Evolutionary conservation across 306 rosid species (phyloP).

Genomic region (Lagenaria siceraria): DNA sequence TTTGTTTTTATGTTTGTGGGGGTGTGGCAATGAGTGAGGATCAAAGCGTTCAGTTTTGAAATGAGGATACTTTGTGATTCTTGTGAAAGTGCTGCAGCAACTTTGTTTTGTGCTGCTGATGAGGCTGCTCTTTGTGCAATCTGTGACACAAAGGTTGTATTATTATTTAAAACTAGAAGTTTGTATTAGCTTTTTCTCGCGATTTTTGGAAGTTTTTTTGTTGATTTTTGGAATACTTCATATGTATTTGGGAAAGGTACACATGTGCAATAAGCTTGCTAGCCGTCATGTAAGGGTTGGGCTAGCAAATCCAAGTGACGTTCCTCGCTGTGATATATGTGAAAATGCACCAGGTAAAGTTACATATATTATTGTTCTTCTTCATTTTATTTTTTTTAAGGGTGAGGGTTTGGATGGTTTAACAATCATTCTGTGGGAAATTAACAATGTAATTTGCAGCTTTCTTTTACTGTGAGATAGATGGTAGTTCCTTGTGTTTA

Average conservation of each 20-base stretch:
- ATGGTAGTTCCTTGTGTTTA: conserved; percentile 90
- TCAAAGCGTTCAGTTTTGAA: conserved; percentile 14
- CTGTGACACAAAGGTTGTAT: conserved; percentile 67
- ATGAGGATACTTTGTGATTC: conserved; percentile 99
- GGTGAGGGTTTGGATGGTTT: not conserved
- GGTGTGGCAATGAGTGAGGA: conserved; percentile 46
- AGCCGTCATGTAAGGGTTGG: conserved; percentile 95
- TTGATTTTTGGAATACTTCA: not conserved
- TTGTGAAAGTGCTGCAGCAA: conserved; percentile 93
- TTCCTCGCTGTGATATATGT: conserved; percentile 86
- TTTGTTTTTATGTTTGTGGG: conserved; percentile 6
- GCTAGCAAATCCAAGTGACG: conserved; percentile 85
- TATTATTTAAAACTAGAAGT: no score
- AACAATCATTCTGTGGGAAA: conserved; percentile 4
- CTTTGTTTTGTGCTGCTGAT: conserved; percentile 95
- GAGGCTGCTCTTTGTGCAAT: conserved; percentile 94
- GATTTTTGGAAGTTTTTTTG: not conserved
- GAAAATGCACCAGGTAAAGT: conserved; percentile 85
- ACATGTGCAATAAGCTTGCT: conserved; percentile 94
- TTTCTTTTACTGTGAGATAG: conserved; percentile 95
- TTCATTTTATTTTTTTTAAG: not conserved
- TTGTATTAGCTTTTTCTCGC: no score
- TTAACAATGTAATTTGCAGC: conserved; percentile 32
- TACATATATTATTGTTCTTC: no score
- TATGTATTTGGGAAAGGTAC: conserved; percentile 37